Evolutionary conservation across 495 filamentous ascomycete genomes (phyloP).

Genomic region (Tuber borchii): DNA sequence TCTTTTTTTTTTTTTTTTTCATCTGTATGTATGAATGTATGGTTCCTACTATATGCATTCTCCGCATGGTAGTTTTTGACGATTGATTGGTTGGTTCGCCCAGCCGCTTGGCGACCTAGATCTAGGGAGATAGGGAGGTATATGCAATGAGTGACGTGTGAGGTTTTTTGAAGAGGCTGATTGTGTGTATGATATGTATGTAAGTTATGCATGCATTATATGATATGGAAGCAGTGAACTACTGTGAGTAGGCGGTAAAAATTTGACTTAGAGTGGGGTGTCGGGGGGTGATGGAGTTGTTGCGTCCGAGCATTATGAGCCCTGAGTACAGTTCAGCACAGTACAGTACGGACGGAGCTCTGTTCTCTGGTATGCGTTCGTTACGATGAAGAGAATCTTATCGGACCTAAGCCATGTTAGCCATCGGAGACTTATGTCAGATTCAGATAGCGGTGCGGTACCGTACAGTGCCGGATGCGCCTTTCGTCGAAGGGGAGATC

Average conservation of each 20-base stretch:
- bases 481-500: background rate
- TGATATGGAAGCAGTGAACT: background rate
- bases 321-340: background rate
- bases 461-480: background rate
- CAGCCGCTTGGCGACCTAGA: background rate
- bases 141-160: slow-evolving; percentile 1
- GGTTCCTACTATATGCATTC: background rate
- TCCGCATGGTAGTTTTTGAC: background rate
- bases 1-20: background rate
- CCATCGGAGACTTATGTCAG: background rate
- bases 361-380: background rate
- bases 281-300: background rate
- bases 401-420: background rate
- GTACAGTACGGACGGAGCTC: background rate
- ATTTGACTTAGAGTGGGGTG: background rate
- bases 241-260: background rate
- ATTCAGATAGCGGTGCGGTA: background rate
- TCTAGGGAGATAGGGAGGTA: background rate
- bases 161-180: background rate
- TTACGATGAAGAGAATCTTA: background rate
- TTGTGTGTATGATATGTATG: background rate
- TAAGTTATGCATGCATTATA: background rate
- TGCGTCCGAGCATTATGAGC: background rate
- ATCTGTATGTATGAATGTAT: background rate
- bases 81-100: background rate